Conservation (phyloP, 1,284 basidiomycete species). For the Coniferiporia weirii region DNA sequence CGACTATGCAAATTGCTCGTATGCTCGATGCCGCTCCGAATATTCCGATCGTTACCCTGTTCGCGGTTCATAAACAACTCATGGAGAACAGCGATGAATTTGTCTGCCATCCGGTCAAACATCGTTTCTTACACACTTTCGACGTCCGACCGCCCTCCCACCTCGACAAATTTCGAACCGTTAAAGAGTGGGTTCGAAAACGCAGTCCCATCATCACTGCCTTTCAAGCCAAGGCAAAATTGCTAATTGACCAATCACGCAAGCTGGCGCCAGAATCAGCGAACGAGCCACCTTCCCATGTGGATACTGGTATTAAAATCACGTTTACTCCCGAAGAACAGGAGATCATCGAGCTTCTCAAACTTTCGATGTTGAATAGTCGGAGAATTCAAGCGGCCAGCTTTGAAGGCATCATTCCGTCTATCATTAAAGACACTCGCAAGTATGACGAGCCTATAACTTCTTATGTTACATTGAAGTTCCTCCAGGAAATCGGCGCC, state of each 20-base stretch:
- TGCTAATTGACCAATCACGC: slow-evolving; percentile 36
- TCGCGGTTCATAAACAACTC: slow-evolving; percentile 73
- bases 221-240: slow-evolving; percentile 57
- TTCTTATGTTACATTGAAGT: slow-evolving; percentile 34
- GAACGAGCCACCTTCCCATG: slow-evolving; percentile 29
- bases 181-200: slow-evolving; percentile 48
- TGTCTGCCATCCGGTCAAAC: slow-evolving; percentile 50
- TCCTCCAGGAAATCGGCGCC: slow-evolving; percentile 66
- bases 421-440: slow-evolving; percentile 59
- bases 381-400: slow-evolving; percentile 64
- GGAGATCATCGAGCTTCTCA: slow-evolving; percentile 62
- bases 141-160: slow-evolving; percentile 64
- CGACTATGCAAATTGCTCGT: slow-evolving; percentile 44
- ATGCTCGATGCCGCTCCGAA: slow-evolving; percentile 32
- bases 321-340: slow-evolving; percentile 43
- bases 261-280: slow-evolving; percentile 26
- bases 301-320: slow-evolving; percentile 18
- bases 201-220: slow-evolving; percentile 38
- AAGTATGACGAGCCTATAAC: slow-evolving; percentile 32
- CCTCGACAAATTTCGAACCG: slow-evolving; percentile 48
- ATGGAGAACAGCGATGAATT: slow-evolving; percentile 65
- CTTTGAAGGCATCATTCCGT: slow-evolving; percentile 47
- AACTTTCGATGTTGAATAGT: slow-evolving; percentile 52
- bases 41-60: slow-evolving; percentile 36
- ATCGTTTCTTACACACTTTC: slow-evolving; percentile 58